Percentiles rank a stretch among this genome's conserved stretches.
phyloP scores from a whole-genome alignment of 108 stramenopile species.

The Fragilariopsis cylindrus region DNA sequence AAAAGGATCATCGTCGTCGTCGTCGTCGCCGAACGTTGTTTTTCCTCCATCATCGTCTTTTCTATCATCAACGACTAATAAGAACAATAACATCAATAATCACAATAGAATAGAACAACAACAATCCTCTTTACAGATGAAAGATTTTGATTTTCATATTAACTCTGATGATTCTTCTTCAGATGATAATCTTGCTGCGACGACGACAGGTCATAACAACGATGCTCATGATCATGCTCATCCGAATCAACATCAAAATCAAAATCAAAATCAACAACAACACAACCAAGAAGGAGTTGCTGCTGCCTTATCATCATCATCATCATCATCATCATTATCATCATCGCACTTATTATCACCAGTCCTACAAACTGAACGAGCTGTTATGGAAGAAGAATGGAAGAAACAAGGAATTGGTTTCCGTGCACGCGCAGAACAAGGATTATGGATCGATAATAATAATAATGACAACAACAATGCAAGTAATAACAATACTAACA shows the following conservation, averaged over 20 bases:
- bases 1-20: not conserved
- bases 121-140: no score
- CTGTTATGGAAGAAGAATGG: constrained; percentile 78
- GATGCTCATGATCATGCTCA: no score
- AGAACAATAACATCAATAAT: not conserved
- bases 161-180: no score
- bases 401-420: constrained; percentile 82
- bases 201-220: no score
- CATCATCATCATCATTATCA: no score
- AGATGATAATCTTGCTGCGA: no score
- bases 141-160: no score
- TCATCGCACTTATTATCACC: not conserved
- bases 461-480: constrained; percentile 4
- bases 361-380: constrained; percentile 22
- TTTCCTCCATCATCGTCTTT: no score
- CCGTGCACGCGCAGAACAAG: constrained; percentile 69
- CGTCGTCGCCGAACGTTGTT: no score
- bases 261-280: not conserved
- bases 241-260: not conserved
- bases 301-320: no score
- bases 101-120: not conserved
- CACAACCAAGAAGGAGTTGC: not conserved
- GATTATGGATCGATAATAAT: constrained; percentile 15
- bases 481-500: not conserved
- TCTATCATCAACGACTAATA: not conserved